Evolutionary conservation across 306 rosid genomes (phyloP).

Genomic region (Cucurbita ficifolia): DNA sequence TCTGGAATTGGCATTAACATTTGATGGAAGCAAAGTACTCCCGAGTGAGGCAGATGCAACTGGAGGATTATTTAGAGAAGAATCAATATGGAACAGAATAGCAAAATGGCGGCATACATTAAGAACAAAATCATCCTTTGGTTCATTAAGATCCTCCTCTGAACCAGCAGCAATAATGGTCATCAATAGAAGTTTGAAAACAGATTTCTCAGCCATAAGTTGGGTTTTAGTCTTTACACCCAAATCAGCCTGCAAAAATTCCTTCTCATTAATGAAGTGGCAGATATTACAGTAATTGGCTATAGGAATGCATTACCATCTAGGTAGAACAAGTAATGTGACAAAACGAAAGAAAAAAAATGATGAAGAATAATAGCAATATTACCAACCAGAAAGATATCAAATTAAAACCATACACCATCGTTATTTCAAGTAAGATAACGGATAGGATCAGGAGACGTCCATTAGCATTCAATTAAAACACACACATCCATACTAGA

Average conservation of each 20-base stretch:
- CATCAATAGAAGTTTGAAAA: constrained; percentile 82
- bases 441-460: neutral
- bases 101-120: constrained; percentile 97
- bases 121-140: constrained; percentile 71
- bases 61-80: constrained; percentile 37
- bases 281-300: neutral
- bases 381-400: neutral
- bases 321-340: neutral
- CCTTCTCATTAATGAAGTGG: constrained; percentile 15
- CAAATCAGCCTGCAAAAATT: constrained; percentile 71
- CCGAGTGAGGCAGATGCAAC: constrained; percentile 33
- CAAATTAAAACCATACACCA: neutral
- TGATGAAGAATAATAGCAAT: neutral
- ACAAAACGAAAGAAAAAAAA: neutral
- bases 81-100: constrained; percentile 65
- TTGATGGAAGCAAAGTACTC: constrained; percentile 44
- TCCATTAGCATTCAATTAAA: neutral
- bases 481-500: neutral
- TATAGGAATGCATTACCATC: neutral
- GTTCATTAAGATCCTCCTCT: constrained; percentile 70
- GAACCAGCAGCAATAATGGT: constrained; percentile 82
- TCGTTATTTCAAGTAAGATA: neutral
- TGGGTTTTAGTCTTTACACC: constrained; percentile 99
- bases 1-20: constrained; percentile 42
- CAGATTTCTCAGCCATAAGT: constrained; percentile 94